Conservation (phyloP, 2,329 filamentous ascomycete genomes). For the Xylaria sp. region DNA sequence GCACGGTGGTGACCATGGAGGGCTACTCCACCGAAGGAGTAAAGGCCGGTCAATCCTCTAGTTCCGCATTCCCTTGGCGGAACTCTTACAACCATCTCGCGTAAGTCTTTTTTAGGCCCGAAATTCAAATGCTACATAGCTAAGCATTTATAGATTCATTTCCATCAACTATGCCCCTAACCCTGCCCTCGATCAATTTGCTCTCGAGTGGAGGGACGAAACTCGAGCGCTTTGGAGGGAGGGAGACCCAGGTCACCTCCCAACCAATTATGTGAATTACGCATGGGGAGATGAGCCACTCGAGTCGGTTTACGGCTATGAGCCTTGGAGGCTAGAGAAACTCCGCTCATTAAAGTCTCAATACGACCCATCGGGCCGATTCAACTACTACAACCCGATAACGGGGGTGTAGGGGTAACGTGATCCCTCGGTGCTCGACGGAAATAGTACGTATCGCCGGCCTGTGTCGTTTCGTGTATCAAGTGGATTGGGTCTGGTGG, state of each 20-base stretch:
- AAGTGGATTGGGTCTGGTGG: too few species aligned
- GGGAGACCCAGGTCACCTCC: constrained; percentile 19
- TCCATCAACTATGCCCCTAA: background rate
- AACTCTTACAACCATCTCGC: background rate
- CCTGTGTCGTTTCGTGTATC: too few species aligned
- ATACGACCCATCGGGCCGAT: constrained; percentile 43
- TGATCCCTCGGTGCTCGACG: too few species aligned
- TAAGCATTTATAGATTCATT: background rate
- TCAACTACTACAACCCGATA: constrained; percentile 27
- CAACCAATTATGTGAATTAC: constrained; percentile 35
- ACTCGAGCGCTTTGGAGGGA: constrained; percentile 26
- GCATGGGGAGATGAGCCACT: constrained; percentile 30
- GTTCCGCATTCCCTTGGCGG: constrained; percentile 4
- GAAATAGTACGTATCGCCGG: too few species aligned
- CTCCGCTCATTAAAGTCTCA: constrained; percentile 42
- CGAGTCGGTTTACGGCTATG: constrained; percentile 34
- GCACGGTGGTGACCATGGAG: background rate
- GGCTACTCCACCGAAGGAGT: background rate
- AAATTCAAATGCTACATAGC: too few species aligned
- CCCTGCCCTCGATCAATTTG: background rate
- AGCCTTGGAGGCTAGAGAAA: constrained; percentile 41
- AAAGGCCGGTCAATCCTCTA: background rate
- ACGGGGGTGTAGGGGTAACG: too few species aligned
- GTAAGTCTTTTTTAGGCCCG: too few species aligned
- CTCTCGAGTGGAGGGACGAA: background rate